phyloP scores from a whole-genome alignment of 257 asterid genomes.

The Jaltomata sinuosa region DNA sequence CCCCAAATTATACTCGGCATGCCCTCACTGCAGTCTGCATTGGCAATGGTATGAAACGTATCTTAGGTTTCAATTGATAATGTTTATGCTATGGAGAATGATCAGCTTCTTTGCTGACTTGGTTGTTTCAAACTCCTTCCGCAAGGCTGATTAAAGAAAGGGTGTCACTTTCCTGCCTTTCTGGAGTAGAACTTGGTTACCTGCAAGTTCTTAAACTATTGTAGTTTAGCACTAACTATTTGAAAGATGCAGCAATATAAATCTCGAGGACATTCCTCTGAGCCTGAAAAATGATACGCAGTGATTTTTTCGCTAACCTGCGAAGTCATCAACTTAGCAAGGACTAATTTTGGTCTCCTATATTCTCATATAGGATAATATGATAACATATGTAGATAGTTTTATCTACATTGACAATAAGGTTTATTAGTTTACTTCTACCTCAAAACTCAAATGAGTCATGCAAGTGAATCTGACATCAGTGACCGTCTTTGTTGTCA shows the following conservation, averaged over 20 bases:
- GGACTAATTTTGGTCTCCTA: neutral
- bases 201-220: neutral
- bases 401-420: neutral
- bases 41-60: slow-evolving; percentile 53
- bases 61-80: neutral
- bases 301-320: neutral
- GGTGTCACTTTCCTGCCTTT: neutral
- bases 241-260: neutral
- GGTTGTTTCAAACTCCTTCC: neutral
- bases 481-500: neutral
- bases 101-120: neutral
- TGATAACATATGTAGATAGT: neutral
- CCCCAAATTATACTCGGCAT: slow-evolving; percentile 83
- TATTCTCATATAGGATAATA: neutral
- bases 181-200: neutral
- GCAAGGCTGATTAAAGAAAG: neutral
- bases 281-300: neutral
- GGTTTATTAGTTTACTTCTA: neutral
- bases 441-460: neutral
- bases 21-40: slow-evolving; percentile 70
- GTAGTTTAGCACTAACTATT: neutral
- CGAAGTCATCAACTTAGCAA: neutral
- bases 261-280: neutral
- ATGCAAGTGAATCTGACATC: neutral
- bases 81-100: neutral